Percentiles rank a stretch among this genome's conserved stretches.
Conservation (phyloP, 208 protist genomes). For the Novymonas esmeraldas region DNA sequence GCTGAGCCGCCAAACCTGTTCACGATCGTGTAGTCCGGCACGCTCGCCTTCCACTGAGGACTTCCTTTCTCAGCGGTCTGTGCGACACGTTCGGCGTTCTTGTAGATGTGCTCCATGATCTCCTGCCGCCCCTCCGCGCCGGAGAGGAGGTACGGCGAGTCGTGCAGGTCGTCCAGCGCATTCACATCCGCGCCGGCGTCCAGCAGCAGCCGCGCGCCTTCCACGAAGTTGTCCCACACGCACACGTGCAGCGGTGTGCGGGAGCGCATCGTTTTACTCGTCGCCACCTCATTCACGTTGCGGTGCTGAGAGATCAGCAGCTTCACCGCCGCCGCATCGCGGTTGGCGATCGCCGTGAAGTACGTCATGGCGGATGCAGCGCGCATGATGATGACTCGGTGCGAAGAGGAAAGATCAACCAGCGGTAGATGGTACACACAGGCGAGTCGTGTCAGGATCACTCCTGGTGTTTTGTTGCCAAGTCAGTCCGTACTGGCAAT, state of each 20-base stretch:
- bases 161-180: conserved; percentile 52
- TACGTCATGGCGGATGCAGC: conserved; percentile 14
- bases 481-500: too few relatives aligned
- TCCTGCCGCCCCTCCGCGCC: conserved; percentile 49
- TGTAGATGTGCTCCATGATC: conserved; percentile 54
- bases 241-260: conserved; percentile 57
- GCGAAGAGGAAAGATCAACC: too few relatives aligned
- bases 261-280: conserved; percentile 26
- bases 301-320: conserved; percentile 29
- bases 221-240: conserved; percentile 53
- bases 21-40: conserved; percentile 43
- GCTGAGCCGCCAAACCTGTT: conserved; percentile 48
- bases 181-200: conserved; percentile 60
- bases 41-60: conserved; percentile 27
- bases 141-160: conserved; percentile 54
- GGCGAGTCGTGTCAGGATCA: too few relatives aligned
- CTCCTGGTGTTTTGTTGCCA: too few relatives aligned
- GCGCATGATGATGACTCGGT: too few relatives aligned
- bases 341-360: conserved; percentile 44
- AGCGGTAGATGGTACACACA: too few relatives aligned
- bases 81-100: conserved; percentile 24
- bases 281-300: conserved; percentile 40
- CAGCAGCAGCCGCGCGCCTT: conserved; percentile 46
- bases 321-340: conserved; percentile 29
- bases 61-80: conserved; percentile 24